Evolutionary conservation across 2,329 filamentous ascomycete genomes (phyloP).

Genomic region (Colletotrichum incanum): DNA sequence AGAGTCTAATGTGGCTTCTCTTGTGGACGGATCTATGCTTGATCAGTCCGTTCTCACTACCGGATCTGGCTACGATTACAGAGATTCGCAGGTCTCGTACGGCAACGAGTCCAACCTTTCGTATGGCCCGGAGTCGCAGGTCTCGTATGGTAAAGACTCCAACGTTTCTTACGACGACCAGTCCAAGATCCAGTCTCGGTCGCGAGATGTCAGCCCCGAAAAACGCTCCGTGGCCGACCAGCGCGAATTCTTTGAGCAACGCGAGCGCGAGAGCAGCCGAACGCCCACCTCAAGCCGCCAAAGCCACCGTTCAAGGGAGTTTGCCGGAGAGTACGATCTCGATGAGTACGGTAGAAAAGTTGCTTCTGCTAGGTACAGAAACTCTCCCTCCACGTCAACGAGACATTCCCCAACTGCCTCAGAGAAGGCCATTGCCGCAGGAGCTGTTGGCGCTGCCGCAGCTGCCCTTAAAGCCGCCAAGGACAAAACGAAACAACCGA

Average conservation of each 20-base stretch:
- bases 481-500: slow-evolving; percentile 57
- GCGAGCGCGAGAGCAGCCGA: slow-evolving; percentile 58
- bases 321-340: slow-evolving; percentile 69
- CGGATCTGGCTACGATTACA: slow-evolving; percentile 57
- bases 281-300: slow-evolving; percentile 53
- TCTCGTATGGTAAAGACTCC: slow-evolving; percentile 54
- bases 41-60: slow-evolving; percentile 79
- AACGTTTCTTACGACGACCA: slow-evolving; percentile 53
- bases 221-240: slow-evolving; percentile 60
- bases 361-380: slow-evolving; percentile 59
- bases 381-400: slow-evolving; percentile 68
- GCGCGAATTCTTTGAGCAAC: slow-evolving; percentile 57
- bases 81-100: slow-evolving; percentile 38
- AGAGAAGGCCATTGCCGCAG: slow-evolving; percentile 71
- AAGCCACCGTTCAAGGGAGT: slow-evolving; percentile 60
- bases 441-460: slow-evolving; percentile 69
- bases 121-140: slow-evolving; percentile 47
- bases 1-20: slow-evolving; percentile 91
- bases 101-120: slow-evolving; percentile 62
- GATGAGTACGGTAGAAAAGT: slow-evolving; percentile 73
- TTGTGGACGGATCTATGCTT: slow-evolving; percentile 81
- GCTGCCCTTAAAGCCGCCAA: slow-evolving; percentile 67
- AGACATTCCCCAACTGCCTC: slow-evolving; percentile 69
- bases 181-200: slow-evolving; percentile 49
- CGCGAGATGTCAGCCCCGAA: slow-evolving; percentile 57